A percentile compares a stretch with the other conserved stretches of the same genome.
Conservation (phyloP, 2,329 filamentous ascomycete genomes). For the Zasmidium citrigriseum region DNA sequence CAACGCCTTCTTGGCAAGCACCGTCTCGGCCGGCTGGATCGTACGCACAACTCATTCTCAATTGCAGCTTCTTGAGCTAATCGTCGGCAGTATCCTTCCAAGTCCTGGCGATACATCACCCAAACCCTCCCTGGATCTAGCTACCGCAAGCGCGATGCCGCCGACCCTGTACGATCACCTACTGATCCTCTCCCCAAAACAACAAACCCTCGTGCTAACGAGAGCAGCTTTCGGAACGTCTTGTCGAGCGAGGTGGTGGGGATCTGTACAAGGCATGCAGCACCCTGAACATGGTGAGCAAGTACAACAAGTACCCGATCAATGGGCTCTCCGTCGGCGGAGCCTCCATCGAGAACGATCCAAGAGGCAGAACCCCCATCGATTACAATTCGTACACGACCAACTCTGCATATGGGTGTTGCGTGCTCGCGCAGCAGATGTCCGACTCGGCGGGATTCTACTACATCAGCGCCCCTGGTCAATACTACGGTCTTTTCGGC, state of each 20-base stretch:
- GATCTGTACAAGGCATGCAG: neutral
- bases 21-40: neutral
- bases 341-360: neutral
- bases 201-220: neutral
- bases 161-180: neutral
- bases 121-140: neutral
- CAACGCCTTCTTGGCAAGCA: neutral
- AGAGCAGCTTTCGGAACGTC: neutral
- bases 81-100: neutral
- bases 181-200: neutral
- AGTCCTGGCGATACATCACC: neutral
- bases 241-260: neutral
- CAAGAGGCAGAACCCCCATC: neutral
- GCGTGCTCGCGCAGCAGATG: neutral
- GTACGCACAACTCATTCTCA: neutral
- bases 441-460: neutral
- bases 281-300: neutral
- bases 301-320: neutral
- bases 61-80: neutral
- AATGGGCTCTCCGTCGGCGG: neutral
- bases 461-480: neutral
- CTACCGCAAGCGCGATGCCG: neutral
- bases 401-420: neutral
- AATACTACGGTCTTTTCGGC: neutral
- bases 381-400: neutral